Evolutionary conservation across 73 alveolate species (phyloP).

Genomic region (Urostyla sp.): DNA sequence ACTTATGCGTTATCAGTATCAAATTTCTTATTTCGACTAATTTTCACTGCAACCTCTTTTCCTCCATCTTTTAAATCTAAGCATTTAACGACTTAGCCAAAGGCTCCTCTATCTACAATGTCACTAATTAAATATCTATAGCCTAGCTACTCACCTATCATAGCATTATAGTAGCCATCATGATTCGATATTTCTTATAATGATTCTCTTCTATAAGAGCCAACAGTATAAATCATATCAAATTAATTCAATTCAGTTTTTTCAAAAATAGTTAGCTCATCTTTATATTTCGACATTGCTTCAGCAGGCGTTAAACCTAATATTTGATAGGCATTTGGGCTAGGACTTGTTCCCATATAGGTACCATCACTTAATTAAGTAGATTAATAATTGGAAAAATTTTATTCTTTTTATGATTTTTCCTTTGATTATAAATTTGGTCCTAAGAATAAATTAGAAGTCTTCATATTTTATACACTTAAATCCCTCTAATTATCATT

Average conservation of each 20-base stretch:
- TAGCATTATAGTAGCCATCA: constrained; percentile 62
- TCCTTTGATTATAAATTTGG: too few relatives aligned
- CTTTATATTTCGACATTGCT: constrained; percentile 8
- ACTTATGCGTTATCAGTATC: constrained; percentile 66
- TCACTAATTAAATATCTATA: constrained; percentile 54
- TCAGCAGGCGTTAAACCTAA: constrained; percentile 28
- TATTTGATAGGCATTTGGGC: constrained; percentile 46
- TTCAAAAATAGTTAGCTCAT: constrained; percentile 45
- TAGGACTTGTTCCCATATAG: too few relatives aligned
- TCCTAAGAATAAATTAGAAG: too few relatives aligned
- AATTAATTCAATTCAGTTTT: constrained; percentile 39
- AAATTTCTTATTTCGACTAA: constrained; percentile 44
- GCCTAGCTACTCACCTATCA: constrained; percentile 59
- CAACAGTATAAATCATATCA: constrained; percentile 41
- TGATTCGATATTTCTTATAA: constrained; percentile 25
- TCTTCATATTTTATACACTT: too few relatives aligned
- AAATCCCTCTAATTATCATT: too few relatives aligned
- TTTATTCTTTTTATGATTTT: too few relatives aligned
- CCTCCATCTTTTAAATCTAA: constrained; percentile 19
- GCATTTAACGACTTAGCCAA: constrained; percentile 69
- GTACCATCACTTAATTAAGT: too few relatives aligned
- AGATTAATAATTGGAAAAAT: too few relatives aligned
- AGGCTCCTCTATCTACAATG: constrained; percentile 64
- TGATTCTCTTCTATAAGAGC: constrained; percentile 20
- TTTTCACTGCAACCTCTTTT: constrained; percentile 49